phyloP scores from a whole-genome alignment of 257 asterid species.

The Salvia miltiorrhiza region DNA sequence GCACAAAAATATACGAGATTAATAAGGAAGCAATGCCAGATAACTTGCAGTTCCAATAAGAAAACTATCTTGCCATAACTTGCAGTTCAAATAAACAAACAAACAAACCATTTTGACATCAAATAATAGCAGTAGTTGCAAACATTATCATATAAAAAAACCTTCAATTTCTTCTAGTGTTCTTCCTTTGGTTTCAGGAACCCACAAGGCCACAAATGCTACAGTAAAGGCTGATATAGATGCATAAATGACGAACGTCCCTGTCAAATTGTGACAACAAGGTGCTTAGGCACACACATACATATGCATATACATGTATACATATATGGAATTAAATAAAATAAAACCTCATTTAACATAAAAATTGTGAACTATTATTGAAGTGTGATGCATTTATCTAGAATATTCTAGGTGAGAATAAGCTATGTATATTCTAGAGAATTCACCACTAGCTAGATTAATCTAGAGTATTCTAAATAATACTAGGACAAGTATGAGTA shows the following conservation, averaged over 20 bases:
- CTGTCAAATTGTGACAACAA: slow-evolving; percentile 35
- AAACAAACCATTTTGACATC: not conserved
- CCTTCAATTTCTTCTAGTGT: slow-evolving; percentile 79
- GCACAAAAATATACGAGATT: not conserved
- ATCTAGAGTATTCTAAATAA: no score
- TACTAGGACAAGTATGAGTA: no score
- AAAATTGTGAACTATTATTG: no score
- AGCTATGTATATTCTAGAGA: no score
- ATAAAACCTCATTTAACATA: no score
- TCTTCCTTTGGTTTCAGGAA: slow-evolving; percentile 91
- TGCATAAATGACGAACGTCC: slow-evolving; percentile 66
- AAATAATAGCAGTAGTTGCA: not conserved
- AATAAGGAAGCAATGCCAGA: not conserved
- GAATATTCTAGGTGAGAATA: no score
- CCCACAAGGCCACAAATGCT: slow-evolving; percentile 58
- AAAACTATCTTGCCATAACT: not conserved
- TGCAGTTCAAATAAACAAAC: not conserved
- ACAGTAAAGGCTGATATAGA: slow-evolving; percentile 51
- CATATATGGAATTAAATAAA: no score
- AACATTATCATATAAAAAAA: slow-evolving; percentile 47
- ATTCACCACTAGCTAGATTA: no score
- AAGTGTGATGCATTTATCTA: no score
- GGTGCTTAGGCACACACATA: not conserved
- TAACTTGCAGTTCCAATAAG: not conserved
- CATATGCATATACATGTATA: not conserved